Base-by-base conservation (phyloP, 768 basidiomycete genomes). In the Hydnomerulius pinastri region DNA sequence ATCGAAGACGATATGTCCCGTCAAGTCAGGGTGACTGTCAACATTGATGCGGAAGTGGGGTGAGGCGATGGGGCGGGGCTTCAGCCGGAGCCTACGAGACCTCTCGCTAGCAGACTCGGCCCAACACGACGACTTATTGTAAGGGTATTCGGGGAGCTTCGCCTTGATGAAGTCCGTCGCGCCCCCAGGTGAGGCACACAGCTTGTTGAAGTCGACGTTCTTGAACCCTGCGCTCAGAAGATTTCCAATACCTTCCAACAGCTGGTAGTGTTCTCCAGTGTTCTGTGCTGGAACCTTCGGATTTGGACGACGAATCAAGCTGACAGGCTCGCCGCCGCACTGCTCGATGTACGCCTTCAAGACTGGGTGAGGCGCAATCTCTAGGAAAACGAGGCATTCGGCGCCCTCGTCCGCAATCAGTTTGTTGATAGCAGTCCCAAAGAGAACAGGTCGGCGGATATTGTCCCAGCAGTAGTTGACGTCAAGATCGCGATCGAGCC, bases 1-100 rank as follows among this genome's bases (percentile, higher is more conserved):
- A 1, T 72, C 73, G 23, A 70, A 67, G 32, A 79, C 74, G 15
- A 77, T 55, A 55, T 79, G 78, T 28, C 77, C 68, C 0, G 74
- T 71, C 8, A 79, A 57, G 20, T 66, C 66, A 0, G 78, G 63
- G 36, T 69, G 68, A 28, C 57, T 51, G 23, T 68, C 62, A 7
- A 51, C 62, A 30, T 50, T 78, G 27, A 79, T 51, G 10, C 66
- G 66, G 39, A 76, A 65, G 33, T 66, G 62, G 0, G 59, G 15
- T 32, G 69, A 58, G 38, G 75, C 72, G 8, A 77, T 56, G 1
- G 76, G 73, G 0, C 75, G 66, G 2, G 64, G 54, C 18, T 60
- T 59, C 20, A 54, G 46, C 21, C 62, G 51, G 6, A 70, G 62
- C 38, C 68, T 59, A 29, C 55, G 53, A 23, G 68, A 69, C 9